phyloP scores from a whole-genome alignment of 805 yeast species.

The Hanseniaspora osmophila region DNA sequence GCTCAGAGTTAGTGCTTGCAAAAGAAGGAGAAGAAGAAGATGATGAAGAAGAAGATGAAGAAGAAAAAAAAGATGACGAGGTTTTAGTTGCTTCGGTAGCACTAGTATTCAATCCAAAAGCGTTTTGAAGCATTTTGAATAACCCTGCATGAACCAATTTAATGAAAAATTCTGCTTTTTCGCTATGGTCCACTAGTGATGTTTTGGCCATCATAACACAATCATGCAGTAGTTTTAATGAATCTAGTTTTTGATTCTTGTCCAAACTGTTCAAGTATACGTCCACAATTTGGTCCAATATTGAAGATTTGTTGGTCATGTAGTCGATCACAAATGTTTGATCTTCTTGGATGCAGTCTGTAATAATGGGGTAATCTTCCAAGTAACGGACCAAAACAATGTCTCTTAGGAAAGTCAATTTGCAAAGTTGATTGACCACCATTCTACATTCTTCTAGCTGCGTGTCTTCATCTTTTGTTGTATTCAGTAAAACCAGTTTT shows the following conservation, averaged over 20 bases:
- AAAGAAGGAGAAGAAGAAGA: too few species aligned
- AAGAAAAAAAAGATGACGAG: too few species aligned
- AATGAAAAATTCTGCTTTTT: conserved; percentile 46
- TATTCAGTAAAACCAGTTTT: conserved; percentile 4
- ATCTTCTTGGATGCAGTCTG: conserved; percentile 25
- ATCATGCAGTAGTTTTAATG: conserved; percentile 67
- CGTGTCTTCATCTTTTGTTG: conserved; percentile 9
- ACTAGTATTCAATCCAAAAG: conserved; percentile 28
- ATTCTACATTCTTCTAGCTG: conserved; percentile 7
- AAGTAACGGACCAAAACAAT: conserved; percentile 69
- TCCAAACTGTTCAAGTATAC: conserved; percentile 5
- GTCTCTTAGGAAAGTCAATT: conserved; percentile 51
- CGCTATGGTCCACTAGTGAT: conserved; percentile 36
- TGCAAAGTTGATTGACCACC: conserved; percentile 4
- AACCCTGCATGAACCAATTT: conserved; percentile 54
- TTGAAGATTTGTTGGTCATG: conserved; percentile 21
- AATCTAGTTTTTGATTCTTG: conserved; percentile 39
- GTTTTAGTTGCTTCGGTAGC: conserved; percentile 25
- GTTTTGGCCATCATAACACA: conserved; percentile 62
- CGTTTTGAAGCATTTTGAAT: conserved; percentile 55
- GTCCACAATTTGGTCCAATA: conserved; percentile 42
- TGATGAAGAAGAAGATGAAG: too few species aligned
- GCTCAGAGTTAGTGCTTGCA: too few species aligned
- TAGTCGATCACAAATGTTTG: conserved; percentile 22
- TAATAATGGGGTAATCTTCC: conserved; percentile 64